Base-by-base conservation (phyloP, 805 yeast genomes). In the Clavispora asparagi region DNA sequence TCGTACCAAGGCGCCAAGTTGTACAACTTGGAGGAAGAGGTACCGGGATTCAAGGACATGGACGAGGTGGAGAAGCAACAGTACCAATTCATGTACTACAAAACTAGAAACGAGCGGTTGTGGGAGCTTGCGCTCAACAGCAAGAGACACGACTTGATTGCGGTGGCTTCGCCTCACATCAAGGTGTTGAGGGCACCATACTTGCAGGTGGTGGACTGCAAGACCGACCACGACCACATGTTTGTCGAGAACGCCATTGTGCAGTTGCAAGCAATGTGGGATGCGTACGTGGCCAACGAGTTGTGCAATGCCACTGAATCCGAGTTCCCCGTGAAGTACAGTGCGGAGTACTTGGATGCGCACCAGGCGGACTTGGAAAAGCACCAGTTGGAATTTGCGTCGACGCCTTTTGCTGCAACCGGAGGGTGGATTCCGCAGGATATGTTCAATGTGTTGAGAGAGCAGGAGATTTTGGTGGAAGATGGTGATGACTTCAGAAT, bases 341-440 rank as follows among this genome's bases (percentile, higher is more conserved):
- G 80, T 33, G 83, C 81, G 37, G 79, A 72, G 39, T 83, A 80
- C 52, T 65, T 86, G 39, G 79, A 81, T 48, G 63, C 70, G 43
- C 85, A 83, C 59, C 80, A 79, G 43, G 58, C 70, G 19, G 78
- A 76, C 25, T 73, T 88, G 55, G 82, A 78, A 48, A 77, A 73
- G 28, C 86, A 87, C 70, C 92, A 88, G 65, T 69, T 78, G 52
- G 81, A 79, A 54, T 67, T 86, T 40, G 76, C 84, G 32, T 73
- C 82, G 6, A 76, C 82, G 42, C 97, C 97, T 37, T 91, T 89
- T 65, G 84, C 87, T 28, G 92, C 92, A 40, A 86, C 97, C 23
- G 85, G 87, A 45, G 97, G 97, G 6, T 92, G 97, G 96, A 78
- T 94, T 47, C 97, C 98, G 14, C 96, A 89, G 61, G 96, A 89